Percentiles rank a stretch among this genome's conserved stretches.
These are phyloP conservation scores for Lithohypha guttulata DNA, from an alignment of 2,329 filamentous ascomycete species.

Conservation along the genomic window DNA sequence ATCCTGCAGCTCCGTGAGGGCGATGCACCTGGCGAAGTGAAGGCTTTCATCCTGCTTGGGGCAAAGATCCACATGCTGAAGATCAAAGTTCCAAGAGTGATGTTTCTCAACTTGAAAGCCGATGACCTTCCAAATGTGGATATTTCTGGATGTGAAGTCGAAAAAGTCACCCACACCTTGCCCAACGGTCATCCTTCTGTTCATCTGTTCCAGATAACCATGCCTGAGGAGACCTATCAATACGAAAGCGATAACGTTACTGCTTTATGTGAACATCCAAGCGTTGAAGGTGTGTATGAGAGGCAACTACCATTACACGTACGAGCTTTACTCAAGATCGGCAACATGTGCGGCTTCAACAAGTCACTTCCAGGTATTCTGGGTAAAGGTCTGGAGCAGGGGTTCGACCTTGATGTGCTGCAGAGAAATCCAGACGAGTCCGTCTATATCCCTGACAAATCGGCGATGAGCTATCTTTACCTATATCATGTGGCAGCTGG, in stretches of 20 bases:
- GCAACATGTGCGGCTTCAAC: conserved; percentile 87
- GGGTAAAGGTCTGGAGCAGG: conserved; percentile 82
- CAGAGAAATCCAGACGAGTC: conserved; percentile 55
- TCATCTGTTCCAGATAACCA: conserved; percentile 86
- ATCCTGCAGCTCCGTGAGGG: conserved; percentile 76
- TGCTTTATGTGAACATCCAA: conserved; percentile 77
- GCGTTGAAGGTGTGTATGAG: conserved; percentile 95
- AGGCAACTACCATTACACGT: conserved; percentile 80
- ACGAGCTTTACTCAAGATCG: conserved; percentile 77
- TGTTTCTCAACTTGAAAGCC: conserved; percentile 86
- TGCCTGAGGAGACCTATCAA: conserved; percentile 80
- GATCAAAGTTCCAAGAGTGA: conserved; percentile 74
- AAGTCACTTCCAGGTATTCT: conserved; percentile 81
- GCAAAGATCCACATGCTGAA: conserved; percentile 81
- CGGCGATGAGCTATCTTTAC: conserved; percentile 72
- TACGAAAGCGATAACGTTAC: conserved; percentile 74
- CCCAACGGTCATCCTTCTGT: conserved; percentile 91
- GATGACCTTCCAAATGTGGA: conserved; percentile 81
- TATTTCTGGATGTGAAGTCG: conserved; percentile 72
- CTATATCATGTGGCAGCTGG: conserved; percentile 86
- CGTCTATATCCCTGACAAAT: conserved; percentile 63
- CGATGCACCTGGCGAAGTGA: conserved; percentile 74
- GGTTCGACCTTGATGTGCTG: conserved; percentile 75
- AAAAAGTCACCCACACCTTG: conserved; percentile 86
- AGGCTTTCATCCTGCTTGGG: conserved; percentile 84